These are phyloP conservation scores for Pseudonitzschia pungens DNA, from an alignment of 108 stramenopile genomes.

Conservation along the genomic window DNA sequence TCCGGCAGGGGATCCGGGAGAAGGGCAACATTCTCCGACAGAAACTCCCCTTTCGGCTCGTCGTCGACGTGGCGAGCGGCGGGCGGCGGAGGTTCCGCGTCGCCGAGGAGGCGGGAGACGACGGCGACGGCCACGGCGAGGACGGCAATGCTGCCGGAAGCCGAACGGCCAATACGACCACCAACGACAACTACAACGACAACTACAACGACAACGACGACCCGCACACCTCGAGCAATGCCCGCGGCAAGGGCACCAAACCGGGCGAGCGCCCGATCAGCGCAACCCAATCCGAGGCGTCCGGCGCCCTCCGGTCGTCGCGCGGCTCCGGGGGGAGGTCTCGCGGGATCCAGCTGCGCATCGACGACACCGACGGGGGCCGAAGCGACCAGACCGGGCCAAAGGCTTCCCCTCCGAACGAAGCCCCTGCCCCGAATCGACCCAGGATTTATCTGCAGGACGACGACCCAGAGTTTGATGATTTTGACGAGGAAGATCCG, in stretches of 20 bases:
- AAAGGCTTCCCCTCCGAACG: neutral
- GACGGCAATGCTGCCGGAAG: neutral
- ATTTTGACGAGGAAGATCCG: slow-evolving; percentile 60
- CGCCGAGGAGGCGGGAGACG: neutral
- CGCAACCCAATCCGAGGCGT: neutral
- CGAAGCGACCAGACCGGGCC: neutral
- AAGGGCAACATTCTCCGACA: slow-evolving; percentile 35
- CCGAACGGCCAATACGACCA: neutral
- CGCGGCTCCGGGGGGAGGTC: neutral
- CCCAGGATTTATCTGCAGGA: slow-evolving; percentile 54
- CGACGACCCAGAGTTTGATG: slow-evolving; percentile 58
- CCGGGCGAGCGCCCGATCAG: neutral
- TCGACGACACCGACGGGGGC: slow-evolving; percentile 20
- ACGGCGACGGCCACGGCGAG: neutral
- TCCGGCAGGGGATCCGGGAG: slow-evolving; percentile 46
- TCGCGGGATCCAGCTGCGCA: slow-evolving; percentile 24
- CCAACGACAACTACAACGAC: too few species aligned
- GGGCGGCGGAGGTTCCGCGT: neutral
- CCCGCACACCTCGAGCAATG: too few species aligned
- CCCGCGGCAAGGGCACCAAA: too few species aligned
- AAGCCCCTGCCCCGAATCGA: slow-evolving; percentile 1
- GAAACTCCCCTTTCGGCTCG: slow-evolving; percentile 28
- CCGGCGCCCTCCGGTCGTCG: neutral
- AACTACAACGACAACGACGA: too few species aligned
- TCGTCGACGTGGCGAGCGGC: neutral